Conservation (phyloP, 176 grass and related monocot genomes). For the Ensete glaucum region DNA sequence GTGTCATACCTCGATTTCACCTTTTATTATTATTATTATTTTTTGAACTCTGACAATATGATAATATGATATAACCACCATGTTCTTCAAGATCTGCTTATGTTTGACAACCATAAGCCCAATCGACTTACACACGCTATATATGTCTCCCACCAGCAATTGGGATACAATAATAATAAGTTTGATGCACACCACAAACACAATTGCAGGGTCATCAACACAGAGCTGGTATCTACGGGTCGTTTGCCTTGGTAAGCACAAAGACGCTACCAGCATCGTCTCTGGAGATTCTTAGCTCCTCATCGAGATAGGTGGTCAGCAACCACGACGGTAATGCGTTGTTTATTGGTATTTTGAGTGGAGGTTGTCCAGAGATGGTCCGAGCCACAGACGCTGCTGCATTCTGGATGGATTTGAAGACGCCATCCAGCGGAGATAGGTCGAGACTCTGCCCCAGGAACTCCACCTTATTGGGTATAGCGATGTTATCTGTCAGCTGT, state of each 20-base stretch:
- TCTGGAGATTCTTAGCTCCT: slow-evolving; percentile 82
- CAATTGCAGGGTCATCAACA: too few relatives aligned
- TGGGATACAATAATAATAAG: too few relatives aligned
- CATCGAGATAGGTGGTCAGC: slow-evolving; percentile 88
- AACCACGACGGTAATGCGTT: slow-evolving; percentile 58
- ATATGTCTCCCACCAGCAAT: too few relatives aligned
- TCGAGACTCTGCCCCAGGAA: slow-evolving; percentile 82
- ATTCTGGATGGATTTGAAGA: slow-evolving; percentile 74
- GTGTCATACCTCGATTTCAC: too few relatives aligned
- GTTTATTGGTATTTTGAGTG: slow-evolving; percentile 66
- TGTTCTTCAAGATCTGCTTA: too few relatives aligned
- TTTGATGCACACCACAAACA: too few relatives aligned
- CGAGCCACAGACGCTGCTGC: slow-evolving; percentile 79
- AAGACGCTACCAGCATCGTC: slow-evolving; percentile 68
- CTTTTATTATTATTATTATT: too few relatives aligned
- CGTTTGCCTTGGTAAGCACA: slow-evolving; percentile 45
- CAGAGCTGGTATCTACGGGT: too few relatives aligned
- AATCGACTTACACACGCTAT: too few relatives aligned
- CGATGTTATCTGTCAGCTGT: slow-evolving; percentile 76
- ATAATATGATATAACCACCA: too few relatives aligned
- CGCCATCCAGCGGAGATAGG: slow-evolving; percentile 59
- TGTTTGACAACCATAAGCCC: too few relatives aligned
- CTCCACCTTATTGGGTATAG: slow-evolving; percentile 74
- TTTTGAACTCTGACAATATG: too few relatives aligned
- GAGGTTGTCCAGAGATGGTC: slow-evolving; percentile 83